Evolutionary conservation across 495 filamentous ascomycete genomes (phyloP), one percentile per base, ranked within the genome.

Genomic region (Emericellopsis terricola): DNA sequence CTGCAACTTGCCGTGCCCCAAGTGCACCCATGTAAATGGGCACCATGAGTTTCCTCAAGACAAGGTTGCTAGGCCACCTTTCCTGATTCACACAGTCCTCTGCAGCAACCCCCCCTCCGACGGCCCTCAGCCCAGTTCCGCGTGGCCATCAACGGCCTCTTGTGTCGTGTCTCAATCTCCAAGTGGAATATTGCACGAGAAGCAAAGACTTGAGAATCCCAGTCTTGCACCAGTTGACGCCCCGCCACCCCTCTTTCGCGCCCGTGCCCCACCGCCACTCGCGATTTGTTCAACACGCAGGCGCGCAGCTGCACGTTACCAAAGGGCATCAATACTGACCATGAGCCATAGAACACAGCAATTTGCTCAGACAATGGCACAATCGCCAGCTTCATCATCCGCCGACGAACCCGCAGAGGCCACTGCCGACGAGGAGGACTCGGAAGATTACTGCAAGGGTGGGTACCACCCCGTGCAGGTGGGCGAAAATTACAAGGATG

Each of bases 401-500:
- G 70, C 69, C 33, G 82, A 76, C 43, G 86, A 93, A 40, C 79
- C 80, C 41, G 68, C 84, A 47, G 83, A 91, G 47, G 83, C 86
- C 45, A 92, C 89, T 4, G 91, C 89, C 32, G 89, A 97, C 45
- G 89, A 97, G 57, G 89, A 97, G 57, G 91, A 96, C 49, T 94
- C 84, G 19, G 89, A 97, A 51, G 89, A 97, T 51, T 97, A 97
- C 59, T 94, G 87, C 65, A 96, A 94, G 56, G 89, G 89, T 41
- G 89, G 89, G 23, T 97, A 97, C 50, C 89, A 97, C 48, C 89
- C 89, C 0, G 91, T 96, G 18, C 65, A 66, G 34, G 78, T 94
- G 31, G 89, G 89, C 35, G 89, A 97, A 57, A 78, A 81, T 43
- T 97, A 94, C 69, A 97, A 97, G 49, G 81, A 96, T 50, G 89